Base-by-base conservation (phyloP, 139 green algal species). In the Coccomyxa sp. region DNA sequence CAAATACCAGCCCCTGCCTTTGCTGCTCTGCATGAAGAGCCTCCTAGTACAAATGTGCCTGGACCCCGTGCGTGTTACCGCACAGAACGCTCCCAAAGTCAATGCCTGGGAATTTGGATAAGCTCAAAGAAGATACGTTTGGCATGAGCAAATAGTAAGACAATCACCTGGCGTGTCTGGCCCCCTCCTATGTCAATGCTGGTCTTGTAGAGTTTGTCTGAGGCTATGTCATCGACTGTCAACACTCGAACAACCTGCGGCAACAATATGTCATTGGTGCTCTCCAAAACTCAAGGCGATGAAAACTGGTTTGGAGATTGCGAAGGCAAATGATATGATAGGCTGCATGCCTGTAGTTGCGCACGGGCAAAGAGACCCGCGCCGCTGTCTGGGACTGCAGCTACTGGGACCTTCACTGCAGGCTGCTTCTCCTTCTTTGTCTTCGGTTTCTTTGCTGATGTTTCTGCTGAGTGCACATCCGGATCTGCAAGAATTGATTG, bases 141-240 rank as follows among this genome's bases (percentile, higher is more conserved):
- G 38, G 38, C 38, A 51, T 51, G 38, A 51, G 38, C 3, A 51
- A 51, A 51, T 51, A 51, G 38, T 51, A 27, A 38, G 3, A 76
- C 13, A 38, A 82, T 87, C 59, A 92, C 85, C 86, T 93, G 86
- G 38, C 67, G 31, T 68, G 74, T 86, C 77, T 90, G 83, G 0
- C 84, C 84, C 58, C 30, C 51, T 13, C 88, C 88, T 4, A 92
- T 51, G 63, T 92, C 84, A 0, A 93, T 78, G 31, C 81, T 27
- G 28, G 85, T 82, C 77, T 89, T 89, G 84, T 88, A 91, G n/a
- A 93, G 84, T 86, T 93, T 93, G 38, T 89, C 88, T 79, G 84
- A 89, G 0, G 84, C 74, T 21, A 90, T 82, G 45, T 81, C 27
- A 59, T 90, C 86, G 10, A 89, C 81, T 7, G 51, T 57, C 13